A percentile compares a stretch with the other conserved stretches of the same genome.
These are phyloP conservation scores for Scedosporium aurantiacum DNA, from an alignment of 2,329 filamentous ascomycete species.

Conservation along the genomic window DNA sequence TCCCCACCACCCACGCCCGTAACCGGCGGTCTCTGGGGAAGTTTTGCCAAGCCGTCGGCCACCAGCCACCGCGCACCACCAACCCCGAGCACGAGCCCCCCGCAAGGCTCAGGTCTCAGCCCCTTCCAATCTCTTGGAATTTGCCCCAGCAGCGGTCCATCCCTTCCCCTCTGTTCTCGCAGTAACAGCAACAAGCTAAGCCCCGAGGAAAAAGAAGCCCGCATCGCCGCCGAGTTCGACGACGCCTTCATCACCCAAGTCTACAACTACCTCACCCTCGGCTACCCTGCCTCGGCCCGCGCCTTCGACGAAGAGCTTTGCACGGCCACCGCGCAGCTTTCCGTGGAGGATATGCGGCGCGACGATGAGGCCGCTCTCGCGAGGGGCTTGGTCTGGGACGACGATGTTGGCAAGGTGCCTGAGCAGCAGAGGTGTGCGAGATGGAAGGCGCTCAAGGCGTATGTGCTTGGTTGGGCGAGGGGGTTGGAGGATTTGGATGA, in stretches of 20 bases:
- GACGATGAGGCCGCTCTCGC: constrained; percentile 54
- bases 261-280: constrained; percentile 90
- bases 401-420: constrained; percentile 28
- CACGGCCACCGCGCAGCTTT: constrained; percentile 59
- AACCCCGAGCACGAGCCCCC: background rate
- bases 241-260: constrained; percentile 88
- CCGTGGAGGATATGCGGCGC: constrained; percentile 55
- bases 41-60: background rate
- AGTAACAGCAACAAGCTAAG: background rate
- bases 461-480: constrained; percentile 81
- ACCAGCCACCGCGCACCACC: background rate
- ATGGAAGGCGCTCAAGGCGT: constrained; percentile 74
- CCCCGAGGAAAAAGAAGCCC: constrained; percentile 32
- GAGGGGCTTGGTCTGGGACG: constrained; percentile 62
- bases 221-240: constrained; percentile 57
- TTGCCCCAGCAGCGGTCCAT: background rate
- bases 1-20: background rate
- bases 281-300: constrained; percentile 76
- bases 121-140: constrained; percentile 1
- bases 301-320: constrained; percentile 76
- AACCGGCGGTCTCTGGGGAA: background rate
- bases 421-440: constrained; percentile 50
- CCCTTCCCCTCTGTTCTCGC: background rate
- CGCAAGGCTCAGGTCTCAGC: background rate
- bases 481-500: constrained; percentile 68